Evolutionary conservation across 164 flowering plant genomes (phyloP).

Genomic region (Tetrastigma voinierianum): DNA sequence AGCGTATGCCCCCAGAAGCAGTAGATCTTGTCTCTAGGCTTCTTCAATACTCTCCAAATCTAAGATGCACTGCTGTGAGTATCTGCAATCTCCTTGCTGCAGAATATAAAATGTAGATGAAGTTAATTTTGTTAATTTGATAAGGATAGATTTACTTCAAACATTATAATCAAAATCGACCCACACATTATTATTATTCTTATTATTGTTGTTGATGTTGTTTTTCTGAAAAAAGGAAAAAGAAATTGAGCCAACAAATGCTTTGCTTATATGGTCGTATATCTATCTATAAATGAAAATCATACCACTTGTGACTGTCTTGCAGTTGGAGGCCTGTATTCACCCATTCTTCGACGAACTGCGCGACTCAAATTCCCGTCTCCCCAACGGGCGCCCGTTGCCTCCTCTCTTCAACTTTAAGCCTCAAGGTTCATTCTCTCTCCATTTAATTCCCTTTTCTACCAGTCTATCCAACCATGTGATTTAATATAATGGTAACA

Average conservation of each 20-base stretch:
- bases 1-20: constrained; percentile 71
- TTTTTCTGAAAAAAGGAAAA: too few relatives aligned
- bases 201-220: too few relatives aligned
- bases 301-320: neutral
- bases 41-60: constrained; percentile 70
- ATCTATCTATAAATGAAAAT: neutral
- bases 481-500: neutral
- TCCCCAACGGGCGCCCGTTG: constrained; percentile 41
- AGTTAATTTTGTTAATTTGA: too few relatives aligned
- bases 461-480: neutral
- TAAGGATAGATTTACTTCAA: neutral
- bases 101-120: too few relatives aligned
- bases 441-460: neutral
- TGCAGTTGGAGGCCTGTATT: constrained; percentile 43
- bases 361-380: constrained; percentile 41
- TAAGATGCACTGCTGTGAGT: constrained; percentile 69
- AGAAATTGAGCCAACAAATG: too few relatives aligned
- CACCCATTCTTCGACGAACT: constrained; percentile 47
- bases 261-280: too few relatives aligned
- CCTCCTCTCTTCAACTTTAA: constrained; percentile 51
- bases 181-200: too few relatives aligned
- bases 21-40: constrained; percentile 77
- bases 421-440: constrained; percentile 28
- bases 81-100: neutral
- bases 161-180: neutral